phyloP scores from a whole-genome alignment of 345 rosid species.

The Durio zibethinus region DNA sequence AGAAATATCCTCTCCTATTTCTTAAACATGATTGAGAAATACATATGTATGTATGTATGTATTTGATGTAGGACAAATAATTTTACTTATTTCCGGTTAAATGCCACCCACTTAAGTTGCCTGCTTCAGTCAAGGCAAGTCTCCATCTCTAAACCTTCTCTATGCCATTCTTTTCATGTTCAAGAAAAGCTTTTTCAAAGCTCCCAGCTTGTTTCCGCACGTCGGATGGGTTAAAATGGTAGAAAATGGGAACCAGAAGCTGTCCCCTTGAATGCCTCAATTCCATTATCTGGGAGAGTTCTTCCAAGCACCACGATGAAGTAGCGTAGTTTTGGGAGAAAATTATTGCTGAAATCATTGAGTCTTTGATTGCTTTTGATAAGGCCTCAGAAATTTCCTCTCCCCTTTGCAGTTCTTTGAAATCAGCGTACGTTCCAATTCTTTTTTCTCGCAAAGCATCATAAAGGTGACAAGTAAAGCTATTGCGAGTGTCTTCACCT shows the following conservation, averaged over 20 bases:
- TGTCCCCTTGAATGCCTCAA: background rate
- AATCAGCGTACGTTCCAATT: conserved; percentile 18
- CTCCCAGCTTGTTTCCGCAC: background rate
- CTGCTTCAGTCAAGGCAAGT: background rate
- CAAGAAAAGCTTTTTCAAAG: background rate
- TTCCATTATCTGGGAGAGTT: conserved; percentile 25
- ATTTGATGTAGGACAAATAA: too few relatives aligned
- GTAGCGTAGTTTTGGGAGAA: conserved; percentile 25
- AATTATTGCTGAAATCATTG: conserved; percentile 17
- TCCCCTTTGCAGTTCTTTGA: conserved; percentile 23
- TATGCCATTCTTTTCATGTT: background rate
- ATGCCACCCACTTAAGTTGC: background rate
- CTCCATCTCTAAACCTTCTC: background rate
- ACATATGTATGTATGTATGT: too few relatives aligned
- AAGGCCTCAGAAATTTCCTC: conserved; percentile 20
- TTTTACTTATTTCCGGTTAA: background rate
- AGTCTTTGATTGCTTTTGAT: conserved; percentile 23
- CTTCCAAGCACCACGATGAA: conserved; percentile 34
- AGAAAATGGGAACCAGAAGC: background rate
- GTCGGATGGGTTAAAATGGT: background rate
- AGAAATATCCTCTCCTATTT: too few relatives aligned
- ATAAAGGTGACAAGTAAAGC: conserved; percentile 22
- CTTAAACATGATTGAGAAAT: too few relatives aligned
- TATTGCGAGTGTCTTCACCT: conserved; percentile 30
- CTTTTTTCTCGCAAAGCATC: conserved; percentile 18